A percentile compares a stretch with the other conserved stretches of the same genome.
phyloP scores from a whole-genome alignment of 2,329 filamentous ascomycete species.

The Alternaria postmessia region DNA sequence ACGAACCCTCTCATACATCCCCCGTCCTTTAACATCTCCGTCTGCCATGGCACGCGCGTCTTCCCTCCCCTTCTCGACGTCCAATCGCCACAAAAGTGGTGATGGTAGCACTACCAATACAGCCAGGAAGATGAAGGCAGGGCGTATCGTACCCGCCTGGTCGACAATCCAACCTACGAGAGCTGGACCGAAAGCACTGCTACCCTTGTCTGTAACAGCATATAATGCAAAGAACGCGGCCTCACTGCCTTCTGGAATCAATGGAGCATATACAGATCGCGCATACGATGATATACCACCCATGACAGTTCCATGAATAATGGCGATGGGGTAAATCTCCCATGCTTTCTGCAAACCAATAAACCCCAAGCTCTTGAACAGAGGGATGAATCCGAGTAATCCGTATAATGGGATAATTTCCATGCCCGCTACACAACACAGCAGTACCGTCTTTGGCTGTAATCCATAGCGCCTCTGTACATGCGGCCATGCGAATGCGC shows the following conservation, averaged over 20 bases:
- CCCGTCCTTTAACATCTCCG: constrained; percentile 21
- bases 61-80: constrained; percentile 68
- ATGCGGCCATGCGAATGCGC: constrained; percentile 86
- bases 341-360: constrained; percentile 84
- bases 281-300: constrained; percentile 89
- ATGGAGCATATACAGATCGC: constrained; percentile 84
- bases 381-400: constrained; percentile 80
- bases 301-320: constrained; percentile 87
- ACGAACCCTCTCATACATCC: constrained; percentile 28
- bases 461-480: constrained; percentile 73
- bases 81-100: constrained; percentile 79
- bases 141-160: constrained; percentile 54
- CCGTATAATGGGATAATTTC: constrained; percentile 91
- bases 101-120: constrained; percentile 78
- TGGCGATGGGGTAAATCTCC: constrained; percentile 90
- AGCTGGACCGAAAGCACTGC: constrained; percentile 86
- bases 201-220: constrained; percentile 94
- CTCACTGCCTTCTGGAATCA: constrained; percentile 90
- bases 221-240: constrained; percentile 94
- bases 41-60: constrained; percentile 44
- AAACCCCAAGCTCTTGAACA: constrained; percentile 75
- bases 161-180: constrained; percentile 92
- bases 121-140: constrained; percentile 85
- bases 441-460: constrained; percentile 80
- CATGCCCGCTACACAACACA: constrained; percentile 83